phyloP scores from a whole-genome alignment of 2,329 filamentous ascomycete genomes.

The Penicillium sp. region DNA sequence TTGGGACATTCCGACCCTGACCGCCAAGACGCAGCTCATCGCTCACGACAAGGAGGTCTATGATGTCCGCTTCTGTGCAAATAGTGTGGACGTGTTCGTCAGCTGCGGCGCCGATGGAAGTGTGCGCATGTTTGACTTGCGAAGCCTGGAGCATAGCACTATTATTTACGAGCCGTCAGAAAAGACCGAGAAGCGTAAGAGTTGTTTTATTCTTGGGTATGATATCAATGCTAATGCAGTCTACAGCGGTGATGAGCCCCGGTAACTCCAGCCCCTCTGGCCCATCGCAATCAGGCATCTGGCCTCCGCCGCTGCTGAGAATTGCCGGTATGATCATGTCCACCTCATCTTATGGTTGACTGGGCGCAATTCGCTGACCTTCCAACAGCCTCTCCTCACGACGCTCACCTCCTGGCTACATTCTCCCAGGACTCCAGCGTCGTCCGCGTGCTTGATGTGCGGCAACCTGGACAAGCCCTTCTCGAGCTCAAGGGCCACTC shows the following conservation, averaged over 20 bases:
- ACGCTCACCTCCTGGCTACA: constrained; percentile 93
- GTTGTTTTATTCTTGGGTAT: not conserved
- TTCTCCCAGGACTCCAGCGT: constrained; percentile 92
- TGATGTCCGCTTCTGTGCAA: constrained; percentile 96
- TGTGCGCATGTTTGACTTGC: constrained; percentile 96
- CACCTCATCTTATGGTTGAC: not conserved
- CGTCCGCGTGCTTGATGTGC: constrained; percentile 92
- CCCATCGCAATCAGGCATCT: constrained; percentile 56
- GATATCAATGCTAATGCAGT: not conserved
- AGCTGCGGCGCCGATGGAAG: constrained; percentile 97
- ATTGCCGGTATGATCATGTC: constrained; percentile 42
- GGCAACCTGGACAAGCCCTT: constrained; percentile 92
- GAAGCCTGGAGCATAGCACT: constrained; percentile 94
- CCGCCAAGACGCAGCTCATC: constrained; percentile 96
- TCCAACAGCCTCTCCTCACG: constrained; percentile 77
- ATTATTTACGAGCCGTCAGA: constrained; percentile 98
- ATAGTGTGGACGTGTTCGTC: constrained; percentile 97
- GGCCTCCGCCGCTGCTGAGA: constrained; percentile 60
- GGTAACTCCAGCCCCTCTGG: constrained; percentile 69
- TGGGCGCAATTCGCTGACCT: not conserved
- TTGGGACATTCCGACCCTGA: constrained; percentile 97
- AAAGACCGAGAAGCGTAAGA: constrained; percentile 70
- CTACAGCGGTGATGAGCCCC: constrained; percentile 48
- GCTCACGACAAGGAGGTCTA: constrained; percentile 99
- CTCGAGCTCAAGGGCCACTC: constrained; percentile 89